A percentile compares a stretch with the other conserved stretches of the same genome.
Evolutionary conservation across 345 rosid genomes (phyloP).

Genomic region (Ceriops zippeliana): DNA sequence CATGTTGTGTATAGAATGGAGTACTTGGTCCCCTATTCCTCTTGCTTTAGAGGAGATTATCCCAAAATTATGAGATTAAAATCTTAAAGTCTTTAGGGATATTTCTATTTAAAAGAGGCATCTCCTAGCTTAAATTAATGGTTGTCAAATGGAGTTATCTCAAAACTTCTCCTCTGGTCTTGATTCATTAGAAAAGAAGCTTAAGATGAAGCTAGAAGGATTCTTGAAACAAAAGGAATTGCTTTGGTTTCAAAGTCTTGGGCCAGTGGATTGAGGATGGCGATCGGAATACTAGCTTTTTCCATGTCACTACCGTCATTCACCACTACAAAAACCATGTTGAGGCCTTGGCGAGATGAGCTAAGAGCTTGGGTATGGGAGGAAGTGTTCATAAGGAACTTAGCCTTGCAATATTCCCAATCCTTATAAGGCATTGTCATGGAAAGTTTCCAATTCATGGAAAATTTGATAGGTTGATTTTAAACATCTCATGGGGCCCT

Average conservation of each 20-base stretch:
- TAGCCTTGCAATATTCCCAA: neutral
- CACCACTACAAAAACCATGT: fast-evolving
- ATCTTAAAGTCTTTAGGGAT: neutral
- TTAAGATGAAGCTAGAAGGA: fast-evolving
- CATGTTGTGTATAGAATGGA: no score
- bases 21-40: no score
- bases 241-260: neutral
- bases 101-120: neutral
- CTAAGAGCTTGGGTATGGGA: fast-evolving
- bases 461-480: fast-evolving
- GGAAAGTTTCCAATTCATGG: neutral
- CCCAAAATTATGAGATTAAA: neutral
- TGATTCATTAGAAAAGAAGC: neutral
- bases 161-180: neutral
- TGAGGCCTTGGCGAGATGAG: neutral
- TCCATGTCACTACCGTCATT: neutral
- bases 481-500: neutral
- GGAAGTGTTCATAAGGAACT: fast-evolving
- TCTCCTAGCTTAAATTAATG: no score
- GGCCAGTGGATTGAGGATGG: neutral
- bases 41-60: no score
- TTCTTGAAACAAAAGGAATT: neutral
- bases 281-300: neutral
- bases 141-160: neutral
- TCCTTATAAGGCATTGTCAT: neutral